A percentile compares a stretch with the other conserved stretches of the same genome.
These are phyloP conservation scores for Hygrophorus pudorinus DNA, from an alignment of 768 basidiomycete genomes.

Conservation along the genomic window DNA sequence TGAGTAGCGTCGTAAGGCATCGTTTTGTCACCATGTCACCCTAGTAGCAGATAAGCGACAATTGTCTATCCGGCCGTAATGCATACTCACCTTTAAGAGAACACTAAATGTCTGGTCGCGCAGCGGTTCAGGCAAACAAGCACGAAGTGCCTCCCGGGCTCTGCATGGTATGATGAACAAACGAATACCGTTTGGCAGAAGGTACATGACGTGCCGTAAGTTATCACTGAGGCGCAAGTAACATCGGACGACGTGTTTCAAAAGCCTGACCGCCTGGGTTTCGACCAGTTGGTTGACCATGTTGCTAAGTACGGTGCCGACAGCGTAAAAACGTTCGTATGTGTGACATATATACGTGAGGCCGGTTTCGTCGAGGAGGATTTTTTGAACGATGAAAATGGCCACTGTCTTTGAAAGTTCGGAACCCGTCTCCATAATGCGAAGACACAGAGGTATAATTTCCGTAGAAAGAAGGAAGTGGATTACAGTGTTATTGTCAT, in stretches of 20 bases:
- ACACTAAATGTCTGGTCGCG: constrained; percentile 88
- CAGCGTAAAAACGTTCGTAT: constrained; percentile 99
- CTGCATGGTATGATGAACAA: constrained; percentile 29
- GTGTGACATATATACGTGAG: constrained; percentile 99
- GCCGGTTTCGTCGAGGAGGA: constrained; percentile 93
- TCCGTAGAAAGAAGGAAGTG: constrained; percentile 98
- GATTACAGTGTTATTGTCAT: constrained; percentile 98
- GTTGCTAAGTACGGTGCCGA: constrained; percentile 95
- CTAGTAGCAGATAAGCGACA: constrained; percentile 28
- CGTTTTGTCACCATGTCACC: constrained; percentile 98
- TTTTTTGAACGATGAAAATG: constrained; percentile 99
- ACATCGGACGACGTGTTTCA: constrained; percentile 98
- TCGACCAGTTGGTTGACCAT: constrained; percentile 99
- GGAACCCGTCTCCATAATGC: constrained; percentile 99
- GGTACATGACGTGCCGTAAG: constrained; percentile 51
- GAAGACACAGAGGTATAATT: constrained; percentile 97
- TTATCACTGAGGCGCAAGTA: constrained; percentile 96
- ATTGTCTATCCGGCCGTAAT: background rate
- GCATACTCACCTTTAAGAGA: constrained; percentile 65
- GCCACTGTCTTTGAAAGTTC: constrained; percentile 98
- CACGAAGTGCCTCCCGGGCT: constrained; percentile 90
- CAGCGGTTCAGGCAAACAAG: constrained; percentile 91
- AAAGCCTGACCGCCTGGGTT: constrained; percentile 88
- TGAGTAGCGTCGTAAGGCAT: constrained; percentile 81
- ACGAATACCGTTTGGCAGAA: background rate